A percentile compares a stretch with the other conserved stretches of the same genome.
Evolutionary conservation across 2,329 filamentous ascomycete species (phyloP).

Genomic region (Epichloe hybrida): DNA sequence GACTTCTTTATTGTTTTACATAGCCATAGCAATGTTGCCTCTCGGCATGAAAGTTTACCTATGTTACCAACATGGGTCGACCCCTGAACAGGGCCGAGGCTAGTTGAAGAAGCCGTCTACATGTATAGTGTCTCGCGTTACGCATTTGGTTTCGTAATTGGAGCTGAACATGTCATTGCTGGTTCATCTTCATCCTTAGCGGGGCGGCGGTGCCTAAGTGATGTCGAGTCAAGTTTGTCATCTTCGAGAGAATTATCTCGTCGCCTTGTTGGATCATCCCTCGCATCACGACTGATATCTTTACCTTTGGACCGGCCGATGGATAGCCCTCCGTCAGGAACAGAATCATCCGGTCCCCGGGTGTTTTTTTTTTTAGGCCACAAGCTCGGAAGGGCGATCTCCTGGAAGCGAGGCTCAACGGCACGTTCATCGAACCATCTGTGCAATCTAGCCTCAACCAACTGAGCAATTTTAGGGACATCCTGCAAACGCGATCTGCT

Average conservation of each 20-base stretch:
- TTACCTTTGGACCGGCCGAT: conserved; percentile 40
- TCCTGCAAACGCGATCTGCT: conserved; percentile 70
- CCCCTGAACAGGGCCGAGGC: no score
- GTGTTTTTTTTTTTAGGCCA: conserved; percentile 82
- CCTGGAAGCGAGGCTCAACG: conserved; percentile 76
- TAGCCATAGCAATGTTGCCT: not conserved
- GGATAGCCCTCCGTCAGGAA: conserved; percentile 32
- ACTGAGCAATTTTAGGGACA: conserved; percentile 76
- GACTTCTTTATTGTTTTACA: not conserved
- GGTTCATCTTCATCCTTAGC: conserved; percentile 25
- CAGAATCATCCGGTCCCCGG: conserved; percentile 51
- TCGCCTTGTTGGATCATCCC: conserved; percentile 31
- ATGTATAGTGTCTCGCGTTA: not conserved
- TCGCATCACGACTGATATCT: conserved; percentile 35
- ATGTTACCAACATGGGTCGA: not conserved
- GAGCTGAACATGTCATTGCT: conserved; percentile 34
- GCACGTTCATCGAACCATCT: conserved; percentile 80
- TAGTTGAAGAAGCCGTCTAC: not conserved
- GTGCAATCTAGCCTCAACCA: conserved; percentile 68
- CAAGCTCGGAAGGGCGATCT: conserved; percentile 68
- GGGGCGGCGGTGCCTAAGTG: conserved; percentile 26
- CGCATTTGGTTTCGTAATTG: conserved; percentile 19
- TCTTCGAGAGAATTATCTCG: conserved; percentile 33
- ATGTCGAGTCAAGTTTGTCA: conserved; percentile 22
- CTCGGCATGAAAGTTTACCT: not conserved